phyloP scores from a whole-genome alignment of 202 grass and related monocot genomes.

The Panicum virgatum region DNA sequence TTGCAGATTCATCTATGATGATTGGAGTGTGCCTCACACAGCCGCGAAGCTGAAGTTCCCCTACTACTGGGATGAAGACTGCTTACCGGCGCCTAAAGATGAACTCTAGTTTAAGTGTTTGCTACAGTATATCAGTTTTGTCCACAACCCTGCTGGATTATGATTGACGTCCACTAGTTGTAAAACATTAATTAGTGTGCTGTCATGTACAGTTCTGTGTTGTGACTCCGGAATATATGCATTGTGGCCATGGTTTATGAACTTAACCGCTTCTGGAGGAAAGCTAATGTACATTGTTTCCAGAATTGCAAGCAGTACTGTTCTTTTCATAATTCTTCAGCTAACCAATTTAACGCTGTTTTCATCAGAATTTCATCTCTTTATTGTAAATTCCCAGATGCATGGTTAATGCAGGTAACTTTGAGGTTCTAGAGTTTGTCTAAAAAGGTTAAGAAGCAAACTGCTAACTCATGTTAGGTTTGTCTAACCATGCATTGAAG shows the following conservation, averaged over 20 bases:
- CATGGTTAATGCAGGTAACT: background rate
- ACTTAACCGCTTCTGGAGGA: background rate
- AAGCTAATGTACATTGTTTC: background rate
- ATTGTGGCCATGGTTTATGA: background rate
- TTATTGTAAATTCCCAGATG: background rate
- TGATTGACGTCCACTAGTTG: background rate
- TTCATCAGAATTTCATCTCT: background rate
- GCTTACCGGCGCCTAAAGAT: constrained; percentile 66
- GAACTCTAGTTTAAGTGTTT: constrained; percentile 53
- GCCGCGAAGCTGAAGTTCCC: constrained; percentile 84
- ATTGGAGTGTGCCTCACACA: constrained; percentile 82
- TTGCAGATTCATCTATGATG: constrained; percentile 83
- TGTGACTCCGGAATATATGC: constrained; percentile 7
- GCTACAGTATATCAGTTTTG: background rate
- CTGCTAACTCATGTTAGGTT: background rate
- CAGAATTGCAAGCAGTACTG: background rate
- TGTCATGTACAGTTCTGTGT: constrained; percentile 16
- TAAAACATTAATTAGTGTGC: background rate
- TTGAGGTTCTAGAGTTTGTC: background rate
- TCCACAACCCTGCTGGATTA: constrained; percentile 1
- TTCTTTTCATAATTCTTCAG: constrained; percentile 5
- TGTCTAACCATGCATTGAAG: background rate
- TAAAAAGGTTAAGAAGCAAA: background rate
- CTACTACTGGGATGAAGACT: constrained; percentile 80
- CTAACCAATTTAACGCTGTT: background rate